phyloP scores from a whole-genome alignment of 306 rosid genomes.

The Canavalia ensiformis region DNA sequence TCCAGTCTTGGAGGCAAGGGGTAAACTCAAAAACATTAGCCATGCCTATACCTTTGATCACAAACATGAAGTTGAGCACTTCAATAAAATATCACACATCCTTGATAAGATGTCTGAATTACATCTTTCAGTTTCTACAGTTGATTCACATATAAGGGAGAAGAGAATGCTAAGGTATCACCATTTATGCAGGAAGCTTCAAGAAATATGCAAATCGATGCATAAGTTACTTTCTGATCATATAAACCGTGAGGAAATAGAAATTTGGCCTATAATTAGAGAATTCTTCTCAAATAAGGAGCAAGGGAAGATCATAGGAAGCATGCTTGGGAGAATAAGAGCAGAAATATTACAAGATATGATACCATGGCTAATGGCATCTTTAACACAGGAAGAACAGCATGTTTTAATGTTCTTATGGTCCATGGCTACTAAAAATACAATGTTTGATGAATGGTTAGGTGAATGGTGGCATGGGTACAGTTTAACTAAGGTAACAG shows the following conservation, averaged over 20 bases:
- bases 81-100: slow-evolving; percentile 64
- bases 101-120: slow-evolving; percentile 72
- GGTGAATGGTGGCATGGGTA: slow-evolving; percentile 93
- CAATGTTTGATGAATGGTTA: slow-evolving; percentile 94
- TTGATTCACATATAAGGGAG: slow-evolving; percentile 51
- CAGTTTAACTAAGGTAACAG: slow-evolving; percentile 58
- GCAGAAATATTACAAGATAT: slow-evolving; percentile 85
- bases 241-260: slow-evolving; percentile 78
- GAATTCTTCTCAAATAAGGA: slow-evolving; percentile 75
- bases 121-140: slow-evolving; percentile 58
- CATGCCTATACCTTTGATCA: slow-evolving; percentile 89
- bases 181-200: slow-evolving; percentile 69
- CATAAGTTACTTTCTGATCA: slow-evolving; percentile 68
- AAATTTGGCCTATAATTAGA: slow-evolving; percentile 85
- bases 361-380: slow-evolving; percentile 94
- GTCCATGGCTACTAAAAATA: slow-evolving; percentile 80
- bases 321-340: slow-evolving; percentile 88
- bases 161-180: slow-evolving; percentile 56
- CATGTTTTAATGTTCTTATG: slow-evolving; percentile 78
- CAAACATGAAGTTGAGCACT: slow-evolving; percentile 71
- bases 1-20: slow-evolving; percentile 92
- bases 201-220: slow-evolving; percentile 78
- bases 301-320: slow-evolving; percentile 79
- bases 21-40: slow-evolving; percentile 81
- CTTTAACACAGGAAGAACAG: slow-evolving; percentile 83